phyloP scores from a whole-genome alignment of 1,139 yeast species.

The Candida glucosophila region DNA sequence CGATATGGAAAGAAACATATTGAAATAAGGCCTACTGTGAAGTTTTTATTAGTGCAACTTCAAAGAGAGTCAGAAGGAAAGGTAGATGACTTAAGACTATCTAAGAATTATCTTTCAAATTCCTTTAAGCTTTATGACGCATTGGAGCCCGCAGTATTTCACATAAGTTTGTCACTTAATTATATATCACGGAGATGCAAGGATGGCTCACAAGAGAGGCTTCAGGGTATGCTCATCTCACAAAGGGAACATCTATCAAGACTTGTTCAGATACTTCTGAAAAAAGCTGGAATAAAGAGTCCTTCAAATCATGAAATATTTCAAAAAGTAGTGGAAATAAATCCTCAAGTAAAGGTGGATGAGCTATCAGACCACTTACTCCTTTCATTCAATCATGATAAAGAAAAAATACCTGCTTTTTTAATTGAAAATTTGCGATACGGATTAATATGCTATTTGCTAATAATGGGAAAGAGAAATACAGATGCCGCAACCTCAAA shows the following conservation, averaged over 20 bases:
- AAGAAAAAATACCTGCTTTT: slow-evolving; percentile 3
- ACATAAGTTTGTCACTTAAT: slow-evolving; percentile 3
- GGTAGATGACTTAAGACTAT: slow-evolving; percentile 2
- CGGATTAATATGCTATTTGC: no score
- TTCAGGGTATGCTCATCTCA: not conserved
- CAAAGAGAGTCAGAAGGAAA: slow-evolving; percentile 9
- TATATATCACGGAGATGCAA: not conserved
- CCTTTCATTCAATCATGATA: no score
- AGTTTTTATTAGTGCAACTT: slow-evolving; percentile 19
- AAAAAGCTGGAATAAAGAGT: no score
- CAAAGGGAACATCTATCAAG: not conserved
- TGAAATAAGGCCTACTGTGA: slow-evolving; percentile 16
- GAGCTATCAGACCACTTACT: no score
- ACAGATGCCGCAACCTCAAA: no score
- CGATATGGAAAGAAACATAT: slow-evolving; percentile 11
- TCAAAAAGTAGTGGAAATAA: not conserved
- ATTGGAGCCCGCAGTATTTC: slow-evolving; percentile 6
- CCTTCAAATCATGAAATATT: not conserved
- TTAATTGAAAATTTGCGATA: slow-evolving; percentile 4
- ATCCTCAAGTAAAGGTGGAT: slow-evolving; percentile 1
- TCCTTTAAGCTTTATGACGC: slow-evolving; percentile 2
- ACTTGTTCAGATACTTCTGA: not conserved
- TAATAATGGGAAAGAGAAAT: no score
- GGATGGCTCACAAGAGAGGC: not conserved
- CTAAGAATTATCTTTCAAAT: slow-evolving; percentile 3